Base-by-base conservation (phyloP, 2,329 filamentous ascomycete species). In the Exophiala sp. region DNA sequence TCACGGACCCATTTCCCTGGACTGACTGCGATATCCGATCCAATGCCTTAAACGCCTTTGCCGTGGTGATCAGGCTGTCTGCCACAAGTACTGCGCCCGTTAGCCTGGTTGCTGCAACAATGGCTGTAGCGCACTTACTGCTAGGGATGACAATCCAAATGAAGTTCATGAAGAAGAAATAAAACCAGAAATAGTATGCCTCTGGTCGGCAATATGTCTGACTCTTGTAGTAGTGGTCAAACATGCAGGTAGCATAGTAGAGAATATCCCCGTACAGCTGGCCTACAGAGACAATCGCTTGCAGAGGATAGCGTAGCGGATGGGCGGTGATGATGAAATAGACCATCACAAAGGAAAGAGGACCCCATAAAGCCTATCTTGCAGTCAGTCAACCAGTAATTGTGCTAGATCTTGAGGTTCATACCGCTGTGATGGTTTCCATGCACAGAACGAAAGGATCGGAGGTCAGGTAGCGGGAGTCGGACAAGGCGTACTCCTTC, bases 401-500 rank as follows among this genome's bases (percentile, higher is more conserved):
- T 14, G 24, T 29, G 5, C 18, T 8, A 11, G 16, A n/a, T 3
- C 9, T 43, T n/a, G 21, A 19, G 14, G 3, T 10, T 18, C 50
- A 27, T 70, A 90, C 85, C 35, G 82, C 82, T 1, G 89, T 95
- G 55, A 95, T 80, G 14, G 78, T 81, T 73, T 95, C 89, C 67
- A 95, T 83, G 66, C 86, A 90, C n/a, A 95, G 73, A 60, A 93
- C 88, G 62, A 95, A 89, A 1, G 83, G 77, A 63, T 93, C 86
- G 14, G 82, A 81, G 2, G 84, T 89, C 60, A 95, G 72, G 64
- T 95, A 95, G 37, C 89, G 78, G 47, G 88, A 94, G 70, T 95
- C 89, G 2, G 86, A 90, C 27, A 90, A 76, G 2, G 86, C 78
- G 65, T 95, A 95, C 68, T 95, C 89, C 65, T 95, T 95, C 89